Evolutionary conservation across 495 filamentous ascomycete species (phyloP).

Genomic region (Sordaria brevicollis): DNA sequence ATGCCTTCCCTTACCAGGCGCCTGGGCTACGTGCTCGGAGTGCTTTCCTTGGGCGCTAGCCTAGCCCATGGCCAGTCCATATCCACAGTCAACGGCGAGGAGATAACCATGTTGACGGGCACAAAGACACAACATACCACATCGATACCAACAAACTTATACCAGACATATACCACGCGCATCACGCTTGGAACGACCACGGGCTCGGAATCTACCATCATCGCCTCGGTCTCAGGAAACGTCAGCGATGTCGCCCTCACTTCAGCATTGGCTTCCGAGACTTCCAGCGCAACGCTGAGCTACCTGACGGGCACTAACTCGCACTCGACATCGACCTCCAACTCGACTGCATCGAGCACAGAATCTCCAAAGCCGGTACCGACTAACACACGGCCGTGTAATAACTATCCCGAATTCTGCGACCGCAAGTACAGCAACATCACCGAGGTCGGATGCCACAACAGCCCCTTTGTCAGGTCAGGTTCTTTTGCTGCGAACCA

Average conservation of each 20-base stretch:
- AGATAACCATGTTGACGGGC: slow-evolving; percentile 27
- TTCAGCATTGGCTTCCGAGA: slow-evolving; percentile 4
- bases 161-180: slow-evolving; percentile 26
- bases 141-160: slow-evolving; percentile 24
- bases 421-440: slow-evolving; percentile 76
- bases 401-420: slow-evolving; percentile 80
- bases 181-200: slow-evolving; percentile 23
- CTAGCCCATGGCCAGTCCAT: slow-evolving; percentile 1
- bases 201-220: not conserved
- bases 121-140: slow-evolving; percentile 21
- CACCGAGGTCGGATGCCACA: slow-evolving; percentile 76
- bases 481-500: slow-evolving; percentile 76
- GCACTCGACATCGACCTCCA: slow-evolving; percentile 19
- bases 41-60: not conserved
- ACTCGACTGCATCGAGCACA: slow-evolving; percentile 24
- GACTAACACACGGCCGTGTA: slow-evolving; percentile 71
- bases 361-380: slow-evolving; percentile 32
- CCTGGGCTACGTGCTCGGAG: not conserved
- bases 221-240: slow-evolving; percentile 27
- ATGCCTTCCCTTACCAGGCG: not conserved
- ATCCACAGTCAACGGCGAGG: not conserved
- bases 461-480: slow-evolving; percentile 67
- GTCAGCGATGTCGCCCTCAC: slow-evolving; percentile 21
- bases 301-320: slow-evolving; percentile 31
- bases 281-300: slow-evolving; percentile 22